A percentile compares a stretch with the other conserved stretches of the same genome.
phyloP scores from a whole-genome alignment of 441 rosid species.

The Jatropha multifida region DNA sequence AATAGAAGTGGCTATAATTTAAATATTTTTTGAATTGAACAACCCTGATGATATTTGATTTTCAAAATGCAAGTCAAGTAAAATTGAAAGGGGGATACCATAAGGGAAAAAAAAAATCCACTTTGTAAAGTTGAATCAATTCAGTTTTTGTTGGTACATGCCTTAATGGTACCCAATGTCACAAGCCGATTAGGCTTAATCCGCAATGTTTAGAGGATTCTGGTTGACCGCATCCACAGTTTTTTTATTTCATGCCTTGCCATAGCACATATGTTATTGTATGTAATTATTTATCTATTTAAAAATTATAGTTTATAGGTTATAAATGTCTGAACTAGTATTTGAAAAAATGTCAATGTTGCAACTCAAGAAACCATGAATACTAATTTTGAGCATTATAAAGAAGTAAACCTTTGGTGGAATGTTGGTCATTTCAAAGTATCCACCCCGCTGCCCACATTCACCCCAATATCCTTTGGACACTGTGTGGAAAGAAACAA shows the following conservation, averaged over 20 bases:
- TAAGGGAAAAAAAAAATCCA: background rate
- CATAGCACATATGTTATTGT: too few species aligned
- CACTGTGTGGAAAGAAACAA: slow-evolving; percentile 92
- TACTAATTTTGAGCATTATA: slow-evolving; percentile 18
- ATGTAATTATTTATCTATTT: background rate
- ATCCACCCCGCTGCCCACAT: slow-evolving; percentile 99
- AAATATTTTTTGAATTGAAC: slow-evolving; percentile 7
- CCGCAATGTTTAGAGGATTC: slow-evolving; percentile 1
- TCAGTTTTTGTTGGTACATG: background rate
- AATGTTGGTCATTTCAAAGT: slow-evolving; percentile 97
- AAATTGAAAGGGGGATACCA: slow-evolving; percentile 3
- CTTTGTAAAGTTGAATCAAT: background rate
- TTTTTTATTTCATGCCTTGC: too few species aligned
- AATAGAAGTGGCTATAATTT: slow-evolving; percentile 6
- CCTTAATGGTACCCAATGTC: background rate
- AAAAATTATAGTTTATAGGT: background rate
- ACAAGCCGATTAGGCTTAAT: background rate
- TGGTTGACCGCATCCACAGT: background rate
- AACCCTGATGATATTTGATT: slow-evolving; percentile 12
- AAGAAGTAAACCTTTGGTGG: slow-evolving; percentile 67
- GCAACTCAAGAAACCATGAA: slow-evolving; percentile 1
- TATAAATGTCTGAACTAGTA: background rate
- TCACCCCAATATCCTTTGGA: slow-evolving; percentile 99
- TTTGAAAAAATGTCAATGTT: background rate
- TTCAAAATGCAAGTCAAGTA: background rate